Evolutionary conservation across 352 stramenopile genomes (phyloP).

Genomic region (Pythium periplocum): DNA sequence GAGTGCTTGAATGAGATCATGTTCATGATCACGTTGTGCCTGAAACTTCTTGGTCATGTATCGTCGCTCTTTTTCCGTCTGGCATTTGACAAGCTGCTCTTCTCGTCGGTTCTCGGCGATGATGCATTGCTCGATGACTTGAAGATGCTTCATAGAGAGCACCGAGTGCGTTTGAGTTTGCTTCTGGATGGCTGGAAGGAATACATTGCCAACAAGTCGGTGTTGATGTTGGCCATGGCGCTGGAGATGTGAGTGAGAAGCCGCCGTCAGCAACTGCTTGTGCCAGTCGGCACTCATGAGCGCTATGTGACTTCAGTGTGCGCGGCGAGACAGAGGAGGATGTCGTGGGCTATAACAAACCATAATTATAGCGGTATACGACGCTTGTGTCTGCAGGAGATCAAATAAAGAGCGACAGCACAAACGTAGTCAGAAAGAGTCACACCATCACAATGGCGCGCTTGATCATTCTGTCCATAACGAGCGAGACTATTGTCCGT

Average conservation of each 20-base stretch:
- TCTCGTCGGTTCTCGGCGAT: slow-evolving; percentile 64
- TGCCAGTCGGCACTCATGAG: slow-evolving; percentile 20
- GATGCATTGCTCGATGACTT: slow-evolving; percentile 76
- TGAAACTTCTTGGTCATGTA: slow-evolving; percentile 55
- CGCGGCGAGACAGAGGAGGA: too few species aligned
- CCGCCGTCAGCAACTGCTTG: slow-evolving; percentile 40
- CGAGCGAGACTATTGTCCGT: too few species aligned
- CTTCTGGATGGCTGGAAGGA: slow-evolving; percentile 44
- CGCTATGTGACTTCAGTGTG: neutral
- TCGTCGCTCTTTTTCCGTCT: slow-evolving; percentile 36
- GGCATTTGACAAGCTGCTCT: slow-evolving; percentile 44
- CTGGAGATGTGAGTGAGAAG: slow-evolving; percentile 37
- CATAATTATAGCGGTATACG: too few species aligned
- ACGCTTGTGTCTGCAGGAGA: too few species aligned
- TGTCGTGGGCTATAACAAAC: too few species aligned
- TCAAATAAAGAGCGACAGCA: too few species aligned
- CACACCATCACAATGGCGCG: too few species aligned
- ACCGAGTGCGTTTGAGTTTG: slow-evolving; percentile 18
- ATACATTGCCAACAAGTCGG: slow-evolving; percentile 55
- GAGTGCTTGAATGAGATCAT: slow-evolving; percentile 46
- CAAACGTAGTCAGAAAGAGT: too few species aligned
- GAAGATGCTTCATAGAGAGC: slow-evolving; percentile 43
- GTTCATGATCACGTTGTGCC: slow-evolving; percentile 44
- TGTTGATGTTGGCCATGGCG: slow-evolving; percentile 34
- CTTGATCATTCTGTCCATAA: too few species aligned